phyloP scores from a whole-genome alignment of 257 asterid species.

The Salvia hispanica region DNA sequence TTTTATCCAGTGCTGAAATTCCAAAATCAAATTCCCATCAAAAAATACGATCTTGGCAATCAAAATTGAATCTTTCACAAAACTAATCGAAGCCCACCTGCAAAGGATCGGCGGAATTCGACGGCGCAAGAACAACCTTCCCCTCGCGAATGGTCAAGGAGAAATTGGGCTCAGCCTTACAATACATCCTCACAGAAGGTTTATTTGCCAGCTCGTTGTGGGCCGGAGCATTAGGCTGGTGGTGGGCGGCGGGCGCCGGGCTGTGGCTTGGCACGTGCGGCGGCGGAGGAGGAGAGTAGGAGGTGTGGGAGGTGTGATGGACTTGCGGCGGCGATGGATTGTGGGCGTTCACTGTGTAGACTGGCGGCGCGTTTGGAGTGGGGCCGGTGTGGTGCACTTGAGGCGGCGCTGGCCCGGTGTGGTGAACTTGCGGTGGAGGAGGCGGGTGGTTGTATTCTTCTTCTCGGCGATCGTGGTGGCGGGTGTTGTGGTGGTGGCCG shows the following conservation, averaged over 20 bases:
- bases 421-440: slow-evolving; percentile 18
- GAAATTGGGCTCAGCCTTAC: slow-evolving; percentile 65
- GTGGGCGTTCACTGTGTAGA: slow-evolving; percentile 13
- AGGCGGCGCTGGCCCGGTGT: not conserved
- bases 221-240: not conserved
- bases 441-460: slow-evolving; percentile 30
- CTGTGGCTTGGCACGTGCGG: not conserved
- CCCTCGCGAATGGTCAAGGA: slow-evolving; percentile 77
- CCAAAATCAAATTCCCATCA: not conserved
- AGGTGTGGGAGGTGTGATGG: slow-evolving; percentile 24
- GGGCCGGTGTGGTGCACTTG: not conserved
- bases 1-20: slow-evolving; percentile 68
- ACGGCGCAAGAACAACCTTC: slow-evolving; percentile 61
- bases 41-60: not conserved
- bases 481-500: slow-evolving; percentile 15
- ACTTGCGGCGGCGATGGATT: slow-evolving; percentile 21
- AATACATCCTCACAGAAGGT: slow-evolving; percentile 67
- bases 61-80: not conserved
- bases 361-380: not conserved
- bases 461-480: slow-evolving; percentile 22
- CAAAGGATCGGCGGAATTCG: slow-evolving; percentile 64
- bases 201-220: slow-evolving; percentile 41
- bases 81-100: slow-evolving; percentile 41
- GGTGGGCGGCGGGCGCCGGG: slow-evolving; percentile 29
- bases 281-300: slow-evolving; percentile 34